These are phyloP conservation scores for Sporothrix brunneoviolacea DNA, from an alignment of 2,329 filamentous ascomycete species.

Conservation along the genomic window DNA sequence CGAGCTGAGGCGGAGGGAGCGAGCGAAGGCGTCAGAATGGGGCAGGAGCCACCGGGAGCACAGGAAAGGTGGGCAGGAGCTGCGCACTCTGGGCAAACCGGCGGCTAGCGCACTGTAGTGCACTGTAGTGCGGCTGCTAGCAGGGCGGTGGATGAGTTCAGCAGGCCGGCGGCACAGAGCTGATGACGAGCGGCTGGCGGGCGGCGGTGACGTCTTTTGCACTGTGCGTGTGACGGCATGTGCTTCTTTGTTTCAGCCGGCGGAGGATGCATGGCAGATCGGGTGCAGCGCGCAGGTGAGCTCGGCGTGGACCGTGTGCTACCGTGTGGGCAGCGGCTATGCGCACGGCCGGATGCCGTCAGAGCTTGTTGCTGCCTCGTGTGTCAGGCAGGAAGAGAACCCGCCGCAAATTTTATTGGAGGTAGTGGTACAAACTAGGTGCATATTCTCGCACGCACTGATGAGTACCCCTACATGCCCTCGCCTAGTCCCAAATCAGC, in stretches of 20 bases:
- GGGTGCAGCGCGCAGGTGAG: not conserved
- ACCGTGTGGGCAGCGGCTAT: not conserved
- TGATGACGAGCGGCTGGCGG: not conserved
- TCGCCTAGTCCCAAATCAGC: not conserved
- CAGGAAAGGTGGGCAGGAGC: not conserved
- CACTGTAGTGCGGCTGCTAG: conserved; percentile 5
- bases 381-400: not conserved
- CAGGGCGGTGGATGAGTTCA: conserved; percentile 1
- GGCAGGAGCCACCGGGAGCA: conserved; percentile 2
- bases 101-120: conserved; percentile 1
- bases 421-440: not conserved
- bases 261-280: not conserved
- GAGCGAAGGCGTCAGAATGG: not conserved
- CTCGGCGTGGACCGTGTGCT: not conserved
- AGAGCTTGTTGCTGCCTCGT: not conserved
- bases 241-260: conserved; percentile 7
- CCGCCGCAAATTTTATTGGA: not conserved
- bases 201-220: conserved; percentile 5
- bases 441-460: not conserved
- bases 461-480: not conserved
- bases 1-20: conserved; percentile 4
- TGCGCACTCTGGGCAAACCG: not conserved
- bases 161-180: conserved; percentile 1
- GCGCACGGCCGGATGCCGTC: conserved; percentile 1
- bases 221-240: conserved; percentile 1